Percentiles rank a stretch among this genome's conserved stretches.
Conservation (phyloP, 2,329 filamentous ascomycete genomes). For the Didymella pinodella region DNA sequence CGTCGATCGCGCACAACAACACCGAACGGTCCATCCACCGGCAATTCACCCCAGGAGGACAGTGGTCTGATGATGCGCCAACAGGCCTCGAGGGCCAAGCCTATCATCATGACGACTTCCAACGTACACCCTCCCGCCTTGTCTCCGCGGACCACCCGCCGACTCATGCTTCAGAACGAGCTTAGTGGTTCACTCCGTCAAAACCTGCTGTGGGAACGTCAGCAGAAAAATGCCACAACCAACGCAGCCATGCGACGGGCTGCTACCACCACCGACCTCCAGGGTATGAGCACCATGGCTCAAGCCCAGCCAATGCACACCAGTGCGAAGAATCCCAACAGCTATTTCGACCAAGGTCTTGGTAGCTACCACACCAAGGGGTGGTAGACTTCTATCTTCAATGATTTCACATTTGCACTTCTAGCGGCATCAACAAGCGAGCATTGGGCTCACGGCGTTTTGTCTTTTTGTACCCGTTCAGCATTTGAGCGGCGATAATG, state of each 20-base stretch:
- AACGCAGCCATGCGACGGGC: conserved; percentile 73
- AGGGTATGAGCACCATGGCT: conserved; percentile 83
- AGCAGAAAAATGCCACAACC: conserved; percentile 89
- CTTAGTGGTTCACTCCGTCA: conserved; percentile 91
- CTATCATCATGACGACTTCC: conserved; percentile 77
- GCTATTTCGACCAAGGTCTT: conserved; percentile 80
- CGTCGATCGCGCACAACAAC: conserved; percentile 69
- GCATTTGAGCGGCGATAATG: conserved; percentile 32
- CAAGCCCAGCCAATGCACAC: conserved; percentile 54
- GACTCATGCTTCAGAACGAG: conserved; percentile 96
- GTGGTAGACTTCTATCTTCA: conserved; percentile 65
- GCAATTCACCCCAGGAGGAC: conserved; percentile 62
- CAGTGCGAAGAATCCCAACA: conserved; percentile 66
- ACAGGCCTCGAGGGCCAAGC: conserved; percentile 73
- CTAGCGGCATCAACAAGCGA: conserved; percentile 48
- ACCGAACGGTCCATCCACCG: conserved; percentile 73
- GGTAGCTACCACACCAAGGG: conserved; percentile 85
- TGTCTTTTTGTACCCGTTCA: conserved; percentile 27
- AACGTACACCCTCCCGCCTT: conserved; percentile 76
- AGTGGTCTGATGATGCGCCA: conserved; percentile 66
- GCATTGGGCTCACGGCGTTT: conserved; percentile 47
- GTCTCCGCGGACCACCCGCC: conserved; percentile 88
- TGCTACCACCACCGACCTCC: conserved; percentile 77
- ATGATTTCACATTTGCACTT: conserved; percentile 42
- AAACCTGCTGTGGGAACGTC: conserved; percentile 92